A percentile compares a stretch with the other conserved stretches of the same genome.
Conservation (phyloP, 2,329 filamentous ascomycete species). For the Cyanodermella asteris region DNA sequence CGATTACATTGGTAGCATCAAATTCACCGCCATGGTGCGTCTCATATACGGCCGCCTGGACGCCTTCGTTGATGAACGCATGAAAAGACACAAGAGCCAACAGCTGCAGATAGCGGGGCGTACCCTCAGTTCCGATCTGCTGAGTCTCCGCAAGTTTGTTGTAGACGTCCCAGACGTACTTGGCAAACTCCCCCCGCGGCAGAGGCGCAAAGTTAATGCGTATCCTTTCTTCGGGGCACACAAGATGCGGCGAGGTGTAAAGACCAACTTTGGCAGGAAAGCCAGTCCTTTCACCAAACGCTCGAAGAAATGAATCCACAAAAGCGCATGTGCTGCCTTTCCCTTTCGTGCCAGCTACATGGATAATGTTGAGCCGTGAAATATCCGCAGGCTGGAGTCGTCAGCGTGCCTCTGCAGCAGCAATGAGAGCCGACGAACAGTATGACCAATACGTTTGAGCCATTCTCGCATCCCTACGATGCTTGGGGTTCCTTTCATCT, state of each 20-base stretch:
- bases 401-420: no score
- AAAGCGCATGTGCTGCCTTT: conserved; percentile 55
- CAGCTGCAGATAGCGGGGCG: conserved; percentile 27
- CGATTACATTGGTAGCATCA: conserved; percentile 45
- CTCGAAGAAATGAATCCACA: conserved; percentile 37
- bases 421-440: no score
- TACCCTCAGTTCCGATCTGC: conserved; percentile 29
- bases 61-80: conserved; percentile 38
- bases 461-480: conserved; percentile 14
- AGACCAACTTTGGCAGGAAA: conserved; percentile 29
- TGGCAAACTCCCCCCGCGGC: conserved; percentile 5
- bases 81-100: conserved; percentile 40
- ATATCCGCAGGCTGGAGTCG: no score
- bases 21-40: conserved; percentile 46
- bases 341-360: conserved; percentile 56
- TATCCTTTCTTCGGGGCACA: conserved; percentile 13
- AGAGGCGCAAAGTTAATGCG: conserved; percentile 7
- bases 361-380: conserved; percentile 41
- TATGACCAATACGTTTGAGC: conserved; percentile 13
- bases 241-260: conserved; percentile 28
- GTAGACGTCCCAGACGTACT: conserved; percentile 6
- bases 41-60: conserved; percentile 46
- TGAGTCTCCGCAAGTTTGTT: conserved; percentile 18
- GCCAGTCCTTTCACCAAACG: conserved; percentile 9
- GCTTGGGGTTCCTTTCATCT: conserved; percentile 12